Percentiles rank a stretch among this genome's conserved stretches.
These are phyloP conservation scores for Daldinia childiae DNA, from an alignment of 495 filamentous ascomycete genomes.

Conservation along the genomic window DNA sequence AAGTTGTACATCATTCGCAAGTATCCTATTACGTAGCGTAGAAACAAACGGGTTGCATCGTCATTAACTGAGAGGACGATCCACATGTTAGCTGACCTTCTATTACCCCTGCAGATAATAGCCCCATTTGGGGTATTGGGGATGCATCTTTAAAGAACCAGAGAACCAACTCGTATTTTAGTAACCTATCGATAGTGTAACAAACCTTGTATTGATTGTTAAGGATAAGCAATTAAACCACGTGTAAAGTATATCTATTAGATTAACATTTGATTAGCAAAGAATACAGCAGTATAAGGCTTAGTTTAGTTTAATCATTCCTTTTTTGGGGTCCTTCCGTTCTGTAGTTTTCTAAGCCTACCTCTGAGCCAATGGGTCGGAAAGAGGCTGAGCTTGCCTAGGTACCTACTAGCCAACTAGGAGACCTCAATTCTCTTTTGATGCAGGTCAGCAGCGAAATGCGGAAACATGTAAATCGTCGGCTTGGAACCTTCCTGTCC, in stretches of 20 bases:
- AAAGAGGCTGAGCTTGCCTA: conserved; percentile 40
- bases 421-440: conserved; percentile 10
- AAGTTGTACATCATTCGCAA: too few relatives aligned
- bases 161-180: conserved; percentile 10
- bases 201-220: conserved; percentile 20
- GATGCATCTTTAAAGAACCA: conserved; percentile 2
- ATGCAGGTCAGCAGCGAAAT: conserved; percentile 29
- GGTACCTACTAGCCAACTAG: not conserved
- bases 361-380: conserved; percentile 14
- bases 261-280: conserved; percentile 29
- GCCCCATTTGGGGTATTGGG: conserved; percentile 1
- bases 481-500: conserved; percentile 21
- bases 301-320: conserved; percentile 26
- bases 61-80: not conserved
- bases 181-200: conserved; percentile 6
- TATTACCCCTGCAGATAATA: conserved; percentile 8
- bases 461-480: conserved; percentile 9
- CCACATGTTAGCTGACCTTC: not conserved
- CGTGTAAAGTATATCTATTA: not conserved
- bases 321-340: conserved; percentile 4
- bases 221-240: conserved; percentile 1
- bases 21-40: not conserved
- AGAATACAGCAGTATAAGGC: conserved; percentile 29
- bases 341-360: conserved; percentile 1
- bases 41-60: not conserved